Conservation (phyloP, 345 rosid species). For the Combretum micranthum region DNA sequence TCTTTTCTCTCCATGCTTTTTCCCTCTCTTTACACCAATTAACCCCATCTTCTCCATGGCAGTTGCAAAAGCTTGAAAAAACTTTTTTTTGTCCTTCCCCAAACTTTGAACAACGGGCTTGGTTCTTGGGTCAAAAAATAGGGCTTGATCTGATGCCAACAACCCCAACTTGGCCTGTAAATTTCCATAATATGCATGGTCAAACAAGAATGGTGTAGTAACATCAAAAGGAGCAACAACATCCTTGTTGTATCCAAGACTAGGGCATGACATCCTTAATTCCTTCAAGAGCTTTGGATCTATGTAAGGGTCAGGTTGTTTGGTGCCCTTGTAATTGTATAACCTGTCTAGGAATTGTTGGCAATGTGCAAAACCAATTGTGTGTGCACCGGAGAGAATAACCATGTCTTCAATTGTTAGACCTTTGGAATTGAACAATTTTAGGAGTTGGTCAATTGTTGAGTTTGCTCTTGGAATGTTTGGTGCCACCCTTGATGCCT, state of each 20-base stretch:
- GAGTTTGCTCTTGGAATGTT: constrained; percentile 62
- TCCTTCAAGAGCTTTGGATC: constrained; percentile 61
- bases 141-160: constrained; percentile 55
- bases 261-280: constrained; percentile 67
- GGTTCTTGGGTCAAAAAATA: constrained; percentile 54
- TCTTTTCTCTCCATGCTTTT: constrained; percentile 64
- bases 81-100: constrained; percentile 42
- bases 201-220: constrained; percentile 68
- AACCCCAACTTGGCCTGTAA: constrained; percentile 53
- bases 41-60: constrained; percentile 89
- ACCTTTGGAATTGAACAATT: constrained; percentile 69
- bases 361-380: constrained; percentile 85
- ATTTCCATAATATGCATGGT: constrained; percentile 53
- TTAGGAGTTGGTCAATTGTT: constrained; percentile 55
- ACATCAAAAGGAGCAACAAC: constrained; percentile 62
- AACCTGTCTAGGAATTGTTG: constrained; percentile 46
- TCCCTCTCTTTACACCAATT: constrained; percentile 66
- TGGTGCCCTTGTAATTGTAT: constrained; percentile 49
- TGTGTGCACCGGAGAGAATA: constrained; percentile 75
- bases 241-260: constrained; percentile 36
- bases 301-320: constrained; percentile 48
- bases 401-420: constrained; percentile 55
- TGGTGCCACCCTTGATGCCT: constrained; percentile 42
- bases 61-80: constrained; percentile 51
- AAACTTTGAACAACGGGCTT: constrained; percentile 42